phyloP scores from a whole-genome alignment of 192 early-diverging fungal species.

The Mortierella alpina region DNA sequence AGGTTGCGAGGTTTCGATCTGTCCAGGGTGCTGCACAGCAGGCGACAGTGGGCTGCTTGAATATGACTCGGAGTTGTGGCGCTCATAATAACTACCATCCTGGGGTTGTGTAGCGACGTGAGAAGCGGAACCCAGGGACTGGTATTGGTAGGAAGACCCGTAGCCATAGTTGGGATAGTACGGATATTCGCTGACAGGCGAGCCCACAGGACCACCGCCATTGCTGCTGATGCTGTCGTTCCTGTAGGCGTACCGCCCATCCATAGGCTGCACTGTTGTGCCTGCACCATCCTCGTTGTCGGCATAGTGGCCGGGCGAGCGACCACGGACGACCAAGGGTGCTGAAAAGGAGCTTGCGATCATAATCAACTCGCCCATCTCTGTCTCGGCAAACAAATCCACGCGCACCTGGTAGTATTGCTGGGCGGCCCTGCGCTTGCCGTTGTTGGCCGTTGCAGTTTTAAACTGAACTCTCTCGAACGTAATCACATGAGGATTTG shows the following conservation, averaged over 20 bases:
- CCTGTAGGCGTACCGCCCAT: constrained; percentile 28
- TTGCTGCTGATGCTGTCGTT: constrained; percentile 50
- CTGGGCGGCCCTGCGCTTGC: constrained; percentile 92
- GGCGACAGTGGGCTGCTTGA: constrained; percentile 43
- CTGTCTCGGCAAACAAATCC: constrained; percentile 81
- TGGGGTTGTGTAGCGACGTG: constrained; percentile 38
- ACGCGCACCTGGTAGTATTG: constrained; percentile 92
- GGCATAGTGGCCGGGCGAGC: constrained; percentile 93
- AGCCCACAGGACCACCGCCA: constrained; percentile 8
- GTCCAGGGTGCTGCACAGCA: constrained; percentile 7
- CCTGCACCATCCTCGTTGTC: constrained; percentile 61
- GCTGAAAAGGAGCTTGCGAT: constrained; percentile 82
- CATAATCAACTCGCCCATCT: constrained; percentile 62
- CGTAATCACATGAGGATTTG: constrained; percentile 68
- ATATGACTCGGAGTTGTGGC: constrained; percentile 33
- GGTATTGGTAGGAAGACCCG: constrained; percentile 43
- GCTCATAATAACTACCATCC: constrained; percentile 26
- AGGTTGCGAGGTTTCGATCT: constrained; percentile 14
- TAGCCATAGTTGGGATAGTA: constrained; percentile 41
- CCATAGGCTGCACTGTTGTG: constrained; percentile 5
- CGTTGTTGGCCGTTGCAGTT: constrained; percentile 95
- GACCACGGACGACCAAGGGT: constrained; percentile 91
- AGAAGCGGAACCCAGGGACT: constrained; percentile 42
- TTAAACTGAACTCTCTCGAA: constrained; percentile 98
- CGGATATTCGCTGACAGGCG: constrained; percentile 24